Conservation (phyloP, 1,284 basidiomycete genomes). For the Lentinula novae-zelandiae region DNA sequence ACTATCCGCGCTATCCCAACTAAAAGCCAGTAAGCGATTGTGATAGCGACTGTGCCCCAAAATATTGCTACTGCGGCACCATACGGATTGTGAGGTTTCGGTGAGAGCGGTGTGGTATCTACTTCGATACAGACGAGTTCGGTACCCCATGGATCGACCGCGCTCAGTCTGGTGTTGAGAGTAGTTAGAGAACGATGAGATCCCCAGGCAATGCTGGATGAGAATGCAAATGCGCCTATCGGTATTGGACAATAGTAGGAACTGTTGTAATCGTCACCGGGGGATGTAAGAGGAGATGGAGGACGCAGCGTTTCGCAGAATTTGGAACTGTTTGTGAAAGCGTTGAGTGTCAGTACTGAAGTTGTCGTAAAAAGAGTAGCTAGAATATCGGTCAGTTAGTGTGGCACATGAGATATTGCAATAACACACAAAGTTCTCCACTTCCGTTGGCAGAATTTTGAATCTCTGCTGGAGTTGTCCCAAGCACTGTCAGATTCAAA, state of each 20-base stretch:
- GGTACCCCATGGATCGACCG: slow-evolving; percentile 79
- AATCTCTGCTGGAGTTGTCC: slow-evolving; percentile 54
- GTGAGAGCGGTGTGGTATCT: slow-evolving; percentile 72
- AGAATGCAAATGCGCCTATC: slow-evolving; percentile 79
- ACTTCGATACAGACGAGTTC: slow-evolving; percentile 85
- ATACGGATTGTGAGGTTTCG: slow-evolving; percentile 49
- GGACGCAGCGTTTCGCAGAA: slow-evolving; percentile 76
- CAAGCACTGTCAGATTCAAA: slow-evolving; percentile 67
- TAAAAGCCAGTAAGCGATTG: slow-evolving; percentile 78
- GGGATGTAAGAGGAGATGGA: slow-evolving; percentile 53
- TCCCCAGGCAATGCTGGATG: slow-evolving; percentile 71
- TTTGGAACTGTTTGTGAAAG: slow-evolving; percentile 67
- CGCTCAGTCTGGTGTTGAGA: slow-evolving; percentile 78
- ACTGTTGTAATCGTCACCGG: slow-evolving; percentile 29
- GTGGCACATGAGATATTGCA: slow-evolving; percentile 11
- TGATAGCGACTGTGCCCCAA: slow-evolving; percentile 77
- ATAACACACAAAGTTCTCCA: slow-evolving; percentile 58
- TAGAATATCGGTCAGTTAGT: slow-evolving; percentile 25
- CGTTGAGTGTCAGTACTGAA: slow-evolving; percentile 72
- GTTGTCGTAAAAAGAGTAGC: slow-evolving; percentile 86
- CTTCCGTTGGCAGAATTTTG: slow-evolving; percentile 55
- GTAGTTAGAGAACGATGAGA: slow-evolving; percentile 76
- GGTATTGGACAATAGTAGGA: slow-evolving; percentile 69
- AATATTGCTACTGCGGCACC: slow-evolving; percentile 79
- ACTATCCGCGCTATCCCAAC: slow-evolving; percentile 77